Percentiles rank a stretch among this genome's conserved stretches.
Evolutionary conservation across 148 eudicot species (phyloP).

Genomic region (Persicaria maculosa): DNA sequence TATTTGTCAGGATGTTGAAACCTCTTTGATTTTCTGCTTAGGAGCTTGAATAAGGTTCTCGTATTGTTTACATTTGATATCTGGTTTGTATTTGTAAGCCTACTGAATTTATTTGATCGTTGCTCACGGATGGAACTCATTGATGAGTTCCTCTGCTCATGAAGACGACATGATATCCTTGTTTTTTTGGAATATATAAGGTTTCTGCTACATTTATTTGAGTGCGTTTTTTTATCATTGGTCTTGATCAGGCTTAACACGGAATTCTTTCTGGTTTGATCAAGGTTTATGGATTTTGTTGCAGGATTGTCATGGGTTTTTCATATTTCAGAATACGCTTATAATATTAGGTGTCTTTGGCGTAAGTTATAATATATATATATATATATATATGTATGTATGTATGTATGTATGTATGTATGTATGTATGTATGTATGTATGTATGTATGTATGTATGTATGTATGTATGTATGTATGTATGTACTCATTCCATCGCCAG

Average conservation of each 20-base stretch:
- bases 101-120: background rate
- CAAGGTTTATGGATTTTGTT: background rate
- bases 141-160: background rate
- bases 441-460: background rate
- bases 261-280: background rate
- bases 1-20: background rate
- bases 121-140: background rate
- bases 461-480: background rate
- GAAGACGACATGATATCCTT: background rate
- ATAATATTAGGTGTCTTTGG: too few relatives aligned
- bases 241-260: background rate
- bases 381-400: too few relatives aligned
- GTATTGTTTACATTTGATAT: background rate
- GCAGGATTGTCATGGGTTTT: background rate
- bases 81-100: background rate
- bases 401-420: too few relatives aligned
- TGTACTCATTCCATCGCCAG: background rate
- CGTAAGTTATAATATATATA: too few relatives aligned
- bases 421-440: slow-evolving; percentile 6
- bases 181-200: background rate
- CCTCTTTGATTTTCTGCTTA: background rate
- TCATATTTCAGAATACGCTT: background rate
- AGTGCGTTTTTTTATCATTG: background rate
- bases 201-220: background rate
- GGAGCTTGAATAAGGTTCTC: background rate